Conservation (phyloP, 257 asterid species). For the Lavandula angustifolia region DNA sequence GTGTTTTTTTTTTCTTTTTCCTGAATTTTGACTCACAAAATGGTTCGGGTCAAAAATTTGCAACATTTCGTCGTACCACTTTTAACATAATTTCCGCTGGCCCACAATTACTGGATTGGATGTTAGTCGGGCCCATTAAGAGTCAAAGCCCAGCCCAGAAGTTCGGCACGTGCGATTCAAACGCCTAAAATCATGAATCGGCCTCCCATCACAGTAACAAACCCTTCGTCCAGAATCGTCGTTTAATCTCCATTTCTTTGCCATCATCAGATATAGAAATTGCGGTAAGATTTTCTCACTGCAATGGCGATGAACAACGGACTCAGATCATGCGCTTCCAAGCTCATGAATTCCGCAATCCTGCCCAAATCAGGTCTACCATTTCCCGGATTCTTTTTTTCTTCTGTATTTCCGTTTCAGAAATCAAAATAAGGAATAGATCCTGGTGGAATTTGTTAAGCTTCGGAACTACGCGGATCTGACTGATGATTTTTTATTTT, state of each 20-base stretch:
- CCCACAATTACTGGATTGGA: too few relatives aligned
- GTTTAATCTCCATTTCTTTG: neutral
- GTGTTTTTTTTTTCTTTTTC: too few relatives aligned
- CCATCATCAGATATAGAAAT: neutral
- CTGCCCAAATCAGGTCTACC: slow-evolving; percentile 51
- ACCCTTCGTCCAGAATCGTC: slow-evolving; percentile 23
- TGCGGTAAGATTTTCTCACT: neutral
- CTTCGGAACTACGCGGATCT: neutral
- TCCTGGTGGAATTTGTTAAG: neutral
- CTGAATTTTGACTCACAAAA: too few relatives aligned
- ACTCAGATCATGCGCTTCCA: slow-evolving; percentile 56
- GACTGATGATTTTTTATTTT: neutral
- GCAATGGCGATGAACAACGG: too few relatives aligned
- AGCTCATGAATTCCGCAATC: slow-evolving; percentile 47
- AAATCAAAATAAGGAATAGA: neutral
- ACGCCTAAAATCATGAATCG: slow-evolving; percentile 2
- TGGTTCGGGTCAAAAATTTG: too few relatives aligned
- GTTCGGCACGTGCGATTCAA: too few relatives aligned
- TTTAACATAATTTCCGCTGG: too few relatives aligned
- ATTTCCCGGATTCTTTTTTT: neutral
- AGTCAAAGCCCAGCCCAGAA: too few relatives aligned
- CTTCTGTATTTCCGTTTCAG: neutral
- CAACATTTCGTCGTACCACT: neutral
- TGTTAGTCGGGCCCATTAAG: too few relatives aligned
- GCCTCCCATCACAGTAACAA: slow-evolving; percentile 20